Evolutionary conservation across 352 stramenopile genomes (phyloP), one percentile per base, ranked within the genome.

Genomic region (Pythium dissotocum): DNA sequence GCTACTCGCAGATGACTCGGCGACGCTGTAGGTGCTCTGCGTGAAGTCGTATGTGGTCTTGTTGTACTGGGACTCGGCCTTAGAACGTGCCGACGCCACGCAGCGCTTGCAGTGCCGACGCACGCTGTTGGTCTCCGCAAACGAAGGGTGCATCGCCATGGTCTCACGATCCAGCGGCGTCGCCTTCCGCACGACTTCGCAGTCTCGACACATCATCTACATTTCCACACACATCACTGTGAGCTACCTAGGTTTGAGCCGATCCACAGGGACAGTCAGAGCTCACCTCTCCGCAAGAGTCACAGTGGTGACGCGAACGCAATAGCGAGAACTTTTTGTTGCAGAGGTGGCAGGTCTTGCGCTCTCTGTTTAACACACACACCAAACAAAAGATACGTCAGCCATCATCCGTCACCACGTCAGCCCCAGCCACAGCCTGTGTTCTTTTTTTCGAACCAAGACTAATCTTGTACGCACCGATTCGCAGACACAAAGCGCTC

Each of bases 261-360:
- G 16, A 44, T 38, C 56, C 68, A 9, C 58, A 62, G 28, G 28
- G 13, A 42, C 36, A 42, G 36, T 42, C 6, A 42, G 24, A 61
- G 63, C 69, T 32, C 33, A 89, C 75, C 63, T 91, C 78, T 35
- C 77, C 78, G 57, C 87, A 95, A 32, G 85, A 74, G n/a, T 79
- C 74, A 60, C 87, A 95, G 60, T 87, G 67, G 48, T 81, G 79
- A 4, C 83, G 82, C 28, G 82, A 73, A 0, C 83, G 73, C 46
- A 91, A 67, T 12, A 95, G 60, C 38, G 80, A 89, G 57, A 94
- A 94, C 53, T 87, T 89, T 35, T 87, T 90, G 61, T 72, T 81
- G 77, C 86, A 94, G 61, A 94, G 72, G 62, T 79, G 80, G 71
- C 83, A 91, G 40, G 72, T 70, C 61, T 89, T 91, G 48, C 78